Conservation (phyloP, 2,329 filamentous ascomycete species). For the Verticillium isaacii region DNA sequence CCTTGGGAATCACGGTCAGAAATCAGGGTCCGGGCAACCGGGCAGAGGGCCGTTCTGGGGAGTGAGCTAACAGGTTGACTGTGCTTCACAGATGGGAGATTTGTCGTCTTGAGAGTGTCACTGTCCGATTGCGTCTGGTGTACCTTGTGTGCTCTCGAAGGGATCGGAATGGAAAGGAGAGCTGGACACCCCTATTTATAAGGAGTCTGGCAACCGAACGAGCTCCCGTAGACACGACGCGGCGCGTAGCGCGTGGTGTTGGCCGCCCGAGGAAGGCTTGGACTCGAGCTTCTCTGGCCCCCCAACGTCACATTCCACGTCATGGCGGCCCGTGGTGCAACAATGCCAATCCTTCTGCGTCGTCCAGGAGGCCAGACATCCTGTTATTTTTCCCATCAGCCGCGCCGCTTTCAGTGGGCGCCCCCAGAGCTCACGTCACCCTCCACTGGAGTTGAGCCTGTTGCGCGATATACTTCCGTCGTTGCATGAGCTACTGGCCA, state of each 20-base stretch:
- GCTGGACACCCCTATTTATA: neutral
- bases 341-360: neutral
- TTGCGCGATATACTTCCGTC: neutral
- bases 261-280: neutral
- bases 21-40: neutral
- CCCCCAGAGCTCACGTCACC: neutral
- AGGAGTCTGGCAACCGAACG: neutral
- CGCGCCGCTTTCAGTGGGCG: neutral
- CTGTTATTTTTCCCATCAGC: neutral
- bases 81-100: neutral
- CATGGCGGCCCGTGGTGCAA: neutral
- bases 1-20: constrained; percentile 1
- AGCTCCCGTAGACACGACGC: neutral
- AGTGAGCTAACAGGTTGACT: neutral
- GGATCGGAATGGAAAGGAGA: neutral
- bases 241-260: neutral
- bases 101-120: neutral
- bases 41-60: neutral
- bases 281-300: neutral
- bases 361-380: neutral
- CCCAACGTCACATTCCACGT: neutral
- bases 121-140: neutral
- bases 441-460: neutral
- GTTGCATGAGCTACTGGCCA: neutral
- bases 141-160: neutral